phyloP scores from a whole-genome alignment of 306 rosid genomes.

The Corylus heterophylla region DNA sequence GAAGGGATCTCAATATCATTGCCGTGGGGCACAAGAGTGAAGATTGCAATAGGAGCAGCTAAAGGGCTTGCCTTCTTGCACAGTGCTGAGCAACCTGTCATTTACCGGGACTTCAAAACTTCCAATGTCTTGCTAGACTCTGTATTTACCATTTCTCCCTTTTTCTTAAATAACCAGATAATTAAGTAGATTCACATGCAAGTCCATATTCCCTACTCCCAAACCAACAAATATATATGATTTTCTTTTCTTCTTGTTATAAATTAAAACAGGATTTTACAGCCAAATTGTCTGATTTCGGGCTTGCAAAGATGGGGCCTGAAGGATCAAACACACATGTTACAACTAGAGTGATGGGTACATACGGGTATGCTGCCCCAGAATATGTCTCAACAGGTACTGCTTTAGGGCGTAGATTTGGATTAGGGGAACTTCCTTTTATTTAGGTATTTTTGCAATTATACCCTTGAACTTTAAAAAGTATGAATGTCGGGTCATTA shows the following conservation, averaged over 20 bases:
- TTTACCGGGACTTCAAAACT: slow-evolving; percentile 91
- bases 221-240: background rate
- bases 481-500: no score
- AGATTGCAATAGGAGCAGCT: slow-evolving; percentile 84
- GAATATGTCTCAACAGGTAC: slow-evolving; percentile 88
- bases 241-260: background rate
- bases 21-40: slow-evolving; percentile 90
- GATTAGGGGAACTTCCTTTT: no score
- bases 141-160: slow-evolving; percentile 33
- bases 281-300: slow-evolving; percentile 94
- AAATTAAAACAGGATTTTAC: slow-evolving; percentile 61
- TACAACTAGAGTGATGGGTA: slow-evolving; percentile 94
- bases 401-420: background rate
- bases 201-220: no score
- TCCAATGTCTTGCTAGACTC: slow-evolving; percentile 93
- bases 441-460: no score
- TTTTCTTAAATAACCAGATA: background rate
- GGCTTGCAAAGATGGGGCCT: slow-evolving; percentile 97
- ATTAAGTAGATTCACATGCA: background rate
- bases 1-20: slow-evolving; percentile 72
- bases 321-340: slow-evolving; percentile 95
- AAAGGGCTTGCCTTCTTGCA: slow-evolving; percentile 94
- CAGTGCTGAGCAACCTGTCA: slow-evolving; percentile 91
- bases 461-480: no score
- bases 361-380: slow-evolving; percentile 96